These are phyloP conservation scores for Jamesozyma hellenica DNA, from an alignment of 805 yeast species.

Conservation along the genomic window DNA sequence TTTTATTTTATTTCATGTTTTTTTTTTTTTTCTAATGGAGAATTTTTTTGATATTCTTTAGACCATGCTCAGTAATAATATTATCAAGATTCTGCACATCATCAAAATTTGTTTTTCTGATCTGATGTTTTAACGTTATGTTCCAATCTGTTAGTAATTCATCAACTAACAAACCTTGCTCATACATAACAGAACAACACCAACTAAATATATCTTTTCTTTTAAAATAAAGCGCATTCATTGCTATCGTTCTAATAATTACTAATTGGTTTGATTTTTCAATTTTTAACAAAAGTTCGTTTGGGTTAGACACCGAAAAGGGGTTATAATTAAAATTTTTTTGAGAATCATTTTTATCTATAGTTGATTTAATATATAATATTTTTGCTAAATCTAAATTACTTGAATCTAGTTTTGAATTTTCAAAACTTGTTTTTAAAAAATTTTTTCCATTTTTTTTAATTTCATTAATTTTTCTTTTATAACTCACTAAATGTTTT, in stretches of 20 bases:
- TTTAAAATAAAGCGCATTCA: constrained; percentile 9
- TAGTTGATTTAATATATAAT: constrained; percentile 10
- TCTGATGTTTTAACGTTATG: constrained; percentile 13
- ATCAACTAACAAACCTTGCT: constrained; percentile 13
- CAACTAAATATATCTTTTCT: constrained; percentile 19
- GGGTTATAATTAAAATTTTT: constrained; percentile 14
- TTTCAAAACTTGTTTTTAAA: not conserved
- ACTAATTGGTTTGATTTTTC: constrained; percentile 14
- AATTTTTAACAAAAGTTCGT: constrained; percentile 11
- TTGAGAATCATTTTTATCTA: not conserved
- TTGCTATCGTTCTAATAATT: constrained; percentile 21
- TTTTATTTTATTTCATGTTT: not conserved
- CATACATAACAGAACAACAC: constrained; percentile 19
- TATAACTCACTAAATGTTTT: constrained; percentile 10
- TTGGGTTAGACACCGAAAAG: constrained; percentile 13
- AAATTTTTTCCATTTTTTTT: not conserved
- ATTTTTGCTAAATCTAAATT: constrained; percentile 17
- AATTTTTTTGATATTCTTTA: constrained; percentile 5
- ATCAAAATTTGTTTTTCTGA: constrained; percentile 8
- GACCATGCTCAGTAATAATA: constrained; percentile 3
- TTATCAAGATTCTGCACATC: constrained; percentile 4
- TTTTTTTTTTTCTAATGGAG: constrained; percentile 1
- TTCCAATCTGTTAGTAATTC: constrained; percentile 24
- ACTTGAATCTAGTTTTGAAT: not conserved
- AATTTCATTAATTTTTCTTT: not conserved